A percentile compares a stretch with the other conserved stretches of the same genome.
These are phyloP conservation scores for Fusarium continuum DNA, from an alignment of 2,329 filamentous ascomycete species.

Conservation along the genomic window DNA sequence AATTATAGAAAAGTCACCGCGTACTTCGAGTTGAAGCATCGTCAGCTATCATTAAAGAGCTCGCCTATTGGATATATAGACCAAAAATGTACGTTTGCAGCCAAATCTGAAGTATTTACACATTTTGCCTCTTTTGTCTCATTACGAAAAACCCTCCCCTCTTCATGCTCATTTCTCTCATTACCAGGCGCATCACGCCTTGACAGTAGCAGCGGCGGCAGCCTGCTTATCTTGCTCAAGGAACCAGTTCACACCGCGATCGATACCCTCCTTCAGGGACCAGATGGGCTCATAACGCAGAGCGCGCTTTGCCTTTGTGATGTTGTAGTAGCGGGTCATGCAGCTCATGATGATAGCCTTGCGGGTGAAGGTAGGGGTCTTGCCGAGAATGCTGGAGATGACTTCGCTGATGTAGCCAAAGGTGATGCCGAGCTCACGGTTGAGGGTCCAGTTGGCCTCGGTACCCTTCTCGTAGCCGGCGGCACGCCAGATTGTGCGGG, in stretches of 20 bases:
- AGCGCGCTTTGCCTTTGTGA: constrained; percentile 75
- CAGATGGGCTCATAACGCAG: constrained; percentile 76
- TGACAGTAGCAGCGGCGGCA: constrained; percentile 24
- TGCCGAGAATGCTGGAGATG: constrained; percentile 58
- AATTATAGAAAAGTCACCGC: not conserved
- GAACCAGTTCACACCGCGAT: constrained; percentile 63
- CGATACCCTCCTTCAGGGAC: constrained; percentile 70
- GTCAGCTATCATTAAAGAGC: constrained; percentile 18
- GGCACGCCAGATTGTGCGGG: constrained; percentile 77
- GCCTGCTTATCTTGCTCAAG: constrained; percentile 58
- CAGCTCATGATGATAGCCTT: constrained; percentile 72
- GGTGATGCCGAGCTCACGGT: constrained; percentile 59
- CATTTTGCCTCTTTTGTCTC: not conserved
- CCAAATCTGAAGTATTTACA: constrained; percentile 5
- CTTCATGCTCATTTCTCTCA: not conserved
- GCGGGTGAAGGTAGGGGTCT: constrained; percentile 65
- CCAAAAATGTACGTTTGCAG: constrained; percentile 11
- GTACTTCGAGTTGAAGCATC: not conserved
- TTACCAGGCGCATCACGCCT: constrained; percentile 31
- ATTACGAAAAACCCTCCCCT: constrained; percentile 4
- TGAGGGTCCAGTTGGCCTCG: constrained; percentile 64
- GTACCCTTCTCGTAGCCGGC: constrained; percentile 63
- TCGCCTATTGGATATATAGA: constrained; percentile 13
- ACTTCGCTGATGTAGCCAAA: constrained; percentile 65
- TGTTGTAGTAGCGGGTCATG: constrained; percentile 82